These are phyloP conservation scores for Raddia distichophylla DNA, from an alignment of 176 grass and related monocot species.

Conservation along the genomic window DNA sequence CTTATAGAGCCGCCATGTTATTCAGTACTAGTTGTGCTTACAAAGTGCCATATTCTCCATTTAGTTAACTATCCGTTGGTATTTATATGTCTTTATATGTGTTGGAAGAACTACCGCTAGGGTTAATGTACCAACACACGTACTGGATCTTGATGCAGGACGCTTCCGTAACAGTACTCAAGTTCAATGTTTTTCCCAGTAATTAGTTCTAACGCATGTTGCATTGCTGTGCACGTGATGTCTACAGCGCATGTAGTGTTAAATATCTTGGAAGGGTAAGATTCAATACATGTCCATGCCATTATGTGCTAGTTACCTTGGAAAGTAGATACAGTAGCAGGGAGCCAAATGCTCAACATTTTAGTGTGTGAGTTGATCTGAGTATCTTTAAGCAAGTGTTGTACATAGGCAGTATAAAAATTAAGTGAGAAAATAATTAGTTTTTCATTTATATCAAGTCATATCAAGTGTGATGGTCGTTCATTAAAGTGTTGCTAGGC, in stretches of 20 bases:
- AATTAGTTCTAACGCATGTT: slow-evolving; percentile 4
- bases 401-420: background rate
- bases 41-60: background rate
- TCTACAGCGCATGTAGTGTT: background rate
- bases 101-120: background rate
- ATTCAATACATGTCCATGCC: background rate
- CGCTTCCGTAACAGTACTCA: background rate
- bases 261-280: background rate
- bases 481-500: background rate
- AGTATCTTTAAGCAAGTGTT: background rate
- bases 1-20: background rate
- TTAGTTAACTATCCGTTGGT: background rate
- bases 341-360: background rate
- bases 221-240: background rate
- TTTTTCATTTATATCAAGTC: slow-evolving; percentile 28
- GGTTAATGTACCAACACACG: background rate
- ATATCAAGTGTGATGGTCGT: background rate
- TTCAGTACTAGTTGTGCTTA: background rate
- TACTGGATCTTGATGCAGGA: background rate
- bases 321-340: slow-evolving; percentile 14
- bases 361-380: slow-evolving; percentile 3
- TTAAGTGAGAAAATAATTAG: slow-evolving; percentile 10
- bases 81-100: background rate
- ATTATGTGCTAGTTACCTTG: background rate
- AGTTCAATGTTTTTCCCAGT: background rate